Conservation (phyloP, 2,329 filamentous ascomycete genomes). For the Fusarium haematococcum region DNA sequence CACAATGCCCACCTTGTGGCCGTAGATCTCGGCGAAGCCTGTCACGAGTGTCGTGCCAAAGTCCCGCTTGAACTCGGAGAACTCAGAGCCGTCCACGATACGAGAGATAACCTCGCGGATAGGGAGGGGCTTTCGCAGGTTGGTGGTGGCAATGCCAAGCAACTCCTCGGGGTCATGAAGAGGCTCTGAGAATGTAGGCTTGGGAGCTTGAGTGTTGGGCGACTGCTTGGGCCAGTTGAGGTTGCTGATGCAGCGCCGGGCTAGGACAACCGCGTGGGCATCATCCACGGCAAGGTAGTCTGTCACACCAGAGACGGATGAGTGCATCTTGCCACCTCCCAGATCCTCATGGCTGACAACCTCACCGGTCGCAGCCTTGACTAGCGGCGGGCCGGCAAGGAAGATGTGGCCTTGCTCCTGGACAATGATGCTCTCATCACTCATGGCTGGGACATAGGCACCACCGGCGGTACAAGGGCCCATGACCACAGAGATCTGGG, state of each 20-base stretch:
- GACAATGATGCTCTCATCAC: slow-evolving; percentile 97
- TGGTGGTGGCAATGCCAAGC: slow-evolving; percentile 88
- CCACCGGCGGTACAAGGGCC: slow-evolving; percentile 96
- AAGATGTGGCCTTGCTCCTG: slow-evolving; percentile 97
- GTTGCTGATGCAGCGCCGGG: slow-evolving; percentile 85
- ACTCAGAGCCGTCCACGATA: slow-evolving; percentile 89
- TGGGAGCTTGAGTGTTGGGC: slow-evolving; percentile 52
- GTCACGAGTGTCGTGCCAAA: slow-evolving; percentile 93
- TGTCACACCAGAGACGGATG: slow-evolving; percentile 89
- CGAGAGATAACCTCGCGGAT: slow-evolving; percentile 93
- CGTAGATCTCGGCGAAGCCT: slow-evolving; percentile 90
- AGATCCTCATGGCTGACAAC: slow-evolving; percentile 91
- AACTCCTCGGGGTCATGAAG: slow-evolving; percentile 84
- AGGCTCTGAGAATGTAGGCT: slow-evolving; percentile 74
- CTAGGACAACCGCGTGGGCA: slow-evolving; percentile 88
- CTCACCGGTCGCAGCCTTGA: slow-evolving; percentile 96
- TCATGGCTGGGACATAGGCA: slow-evolving; percentile 97
- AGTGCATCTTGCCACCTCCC: slow-evolving; percentile 90
- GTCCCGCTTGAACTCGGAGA: slow-evolving; percentile 93
- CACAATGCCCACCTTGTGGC: slow-evolving; percentile 90
- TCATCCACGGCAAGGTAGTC: slow-evolving; percentile 97
- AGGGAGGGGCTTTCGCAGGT: slow-evolving; percentile 85
- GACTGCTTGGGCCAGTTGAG: slow-evolving; percentile 81
- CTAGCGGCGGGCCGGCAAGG: slow-evolving; percentile 90
- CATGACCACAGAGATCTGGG: slow-evolving; percentile 96